Evolutionary conservation across 208 protist genomes (phyloP).

Genomic region (Acanthamoeba lugdunensis): DNA sequence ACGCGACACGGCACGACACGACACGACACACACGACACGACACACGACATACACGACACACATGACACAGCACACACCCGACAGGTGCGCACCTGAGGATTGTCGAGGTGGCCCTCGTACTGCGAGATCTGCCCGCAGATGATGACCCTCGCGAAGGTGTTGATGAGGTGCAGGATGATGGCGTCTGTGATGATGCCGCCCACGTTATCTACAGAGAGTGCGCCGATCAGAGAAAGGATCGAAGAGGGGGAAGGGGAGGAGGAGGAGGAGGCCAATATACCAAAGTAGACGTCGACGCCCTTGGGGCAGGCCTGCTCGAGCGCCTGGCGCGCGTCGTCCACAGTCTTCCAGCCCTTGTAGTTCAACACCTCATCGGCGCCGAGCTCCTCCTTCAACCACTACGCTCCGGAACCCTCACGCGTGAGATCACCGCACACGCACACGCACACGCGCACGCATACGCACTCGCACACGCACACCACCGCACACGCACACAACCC

Average conservation of each 20-base stretch:
- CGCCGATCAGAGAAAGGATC: not conserved
- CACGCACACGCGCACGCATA: no score
- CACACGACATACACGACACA: no score
- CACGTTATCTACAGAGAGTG: constrained; percentile 81
- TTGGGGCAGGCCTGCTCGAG: constrained; percentile 78
- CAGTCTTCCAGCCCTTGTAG: constrained; percentile 81
- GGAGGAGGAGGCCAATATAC: not conserved
- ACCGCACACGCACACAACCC: constrained; percentile 19
- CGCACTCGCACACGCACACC: no score
- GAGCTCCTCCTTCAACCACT: constrained; percentile 55
- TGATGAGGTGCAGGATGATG: constrained; percentile 64
- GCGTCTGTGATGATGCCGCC: constrained; percentile 78
- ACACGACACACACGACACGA: no score
- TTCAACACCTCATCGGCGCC: constrained; percentile 70
- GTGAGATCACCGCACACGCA: constrained; percentile 46
- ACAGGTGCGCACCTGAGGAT: not conserved
- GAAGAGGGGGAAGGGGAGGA: fast-evolving
- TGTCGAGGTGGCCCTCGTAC: constrained; percentile 52
- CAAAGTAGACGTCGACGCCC: constrained; percentile 87
- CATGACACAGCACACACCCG: no score
- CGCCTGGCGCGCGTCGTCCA: constrained; percentile 27
- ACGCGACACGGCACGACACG: no score
- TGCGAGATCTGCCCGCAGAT: constrained; percentile 77
- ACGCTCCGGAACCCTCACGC: not conserved
- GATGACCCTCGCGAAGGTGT: constrained; percentile 71